Percentiles rank a stretch among this genome's conserved stretches.
Conservation (phyloP, 2,329 filamentous ascomycete genomes). For the Thermoascus crustaceus region DNA sequence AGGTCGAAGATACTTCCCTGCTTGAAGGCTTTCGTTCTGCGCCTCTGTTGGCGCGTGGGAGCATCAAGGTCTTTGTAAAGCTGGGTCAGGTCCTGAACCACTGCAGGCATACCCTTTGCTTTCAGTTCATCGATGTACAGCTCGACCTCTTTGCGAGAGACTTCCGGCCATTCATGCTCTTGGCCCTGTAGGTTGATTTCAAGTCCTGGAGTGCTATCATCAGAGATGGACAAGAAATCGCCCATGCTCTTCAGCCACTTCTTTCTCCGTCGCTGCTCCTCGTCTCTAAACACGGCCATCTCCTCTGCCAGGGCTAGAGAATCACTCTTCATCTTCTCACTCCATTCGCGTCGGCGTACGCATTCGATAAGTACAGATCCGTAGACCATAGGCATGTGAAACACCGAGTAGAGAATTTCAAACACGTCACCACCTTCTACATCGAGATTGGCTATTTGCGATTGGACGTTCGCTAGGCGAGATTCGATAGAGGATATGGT, state of each 20-base stretch:
- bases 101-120: slow-evolving; percentile 53
- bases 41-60: slow-evolving; percentile 78
- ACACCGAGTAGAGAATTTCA: slow-evolving; percentile 69
- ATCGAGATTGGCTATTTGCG: slow-evolving; percentile 62
- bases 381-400: slow-evolving; percentile 80
- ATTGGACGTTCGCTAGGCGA: slow-evolving; percentile 62
- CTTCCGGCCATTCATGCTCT: slow-evolving; percentile 70
- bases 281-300: slow-evolving; percentile 83
- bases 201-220: slow-evolving; percentile 64
- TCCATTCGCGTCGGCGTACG: slow-evolving; percentile 80
- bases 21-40: slow-evolving; percentile 87
- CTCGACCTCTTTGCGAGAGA: slow-evolving; percentile 67
- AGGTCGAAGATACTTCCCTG: slow-evolving; percentile 92
- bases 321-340: slow-evolving; percentile 79
- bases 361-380: slow-evolving; percentile 82
- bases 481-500: slow-evolving; percentile 73
- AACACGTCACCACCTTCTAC: slow-evolving; percentile 75
- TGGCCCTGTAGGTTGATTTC: slow-evolving; percentile 79
- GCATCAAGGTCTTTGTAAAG: slow-evolving; percentile 70
- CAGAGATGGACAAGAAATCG: slow-evolving; percentile 57
- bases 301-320: slow-evolving; percentile 85
- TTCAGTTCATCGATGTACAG: slow-evolving; percentile 62
- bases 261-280: slow-evolving; percentile 78
- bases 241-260: slow-evolving; percentile 87
- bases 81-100: slow-evolving; percentile 65